These are phyloP conservation scores for Suillus luteus DNA, from an alignment of 768 basidiomycete species.

Conservation along the genomic window DNA sequence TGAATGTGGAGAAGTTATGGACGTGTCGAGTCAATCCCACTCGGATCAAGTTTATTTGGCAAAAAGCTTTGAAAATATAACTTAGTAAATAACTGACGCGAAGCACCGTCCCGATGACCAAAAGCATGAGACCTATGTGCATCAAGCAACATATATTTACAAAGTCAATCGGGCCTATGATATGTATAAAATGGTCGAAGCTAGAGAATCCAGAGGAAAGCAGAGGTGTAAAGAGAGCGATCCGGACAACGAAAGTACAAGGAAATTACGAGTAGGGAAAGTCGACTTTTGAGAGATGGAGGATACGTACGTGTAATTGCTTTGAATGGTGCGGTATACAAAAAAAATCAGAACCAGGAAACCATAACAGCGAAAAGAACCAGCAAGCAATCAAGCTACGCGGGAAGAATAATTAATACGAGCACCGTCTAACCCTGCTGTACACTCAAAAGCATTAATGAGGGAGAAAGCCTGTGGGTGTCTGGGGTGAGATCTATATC, in stretches of 20 bases:
- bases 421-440: constrained; percentile 18
- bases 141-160: constrained; percentile 30
- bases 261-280: constrained; percentile 11
- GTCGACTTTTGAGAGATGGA: constrained; percentile 8
- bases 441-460: constrained; percentile 17
- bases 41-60: constrained; percentile 7
- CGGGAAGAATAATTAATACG: constrained; percentile 23
- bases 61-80: constrained; percentile 5
- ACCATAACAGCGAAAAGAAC: constrained; percentile 1
- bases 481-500: constrained; percentile 48
- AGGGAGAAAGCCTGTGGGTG: constrained; percentile 6
- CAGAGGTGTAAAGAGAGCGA: constrained; percentile 17
- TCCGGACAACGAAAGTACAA: constrained; percentile 10
- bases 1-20: background rate
- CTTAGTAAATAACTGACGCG: background rate
- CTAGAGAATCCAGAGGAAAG: constrained; percentile 16
- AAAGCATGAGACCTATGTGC: constrained; percentile 16
- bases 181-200: constrained; percentile 22
- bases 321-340: constrained; percentile 8
- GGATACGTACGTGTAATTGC: constrained; percentile 2
- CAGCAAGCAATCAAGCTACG: constrained; percentile 4
- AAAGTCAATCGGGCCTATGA: constrained; percentile 23
- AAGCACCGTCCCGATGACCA: background rate
- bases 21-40: background rate
- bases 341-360: constrained; percentile 3